Evolutionary conservation across 345 rosid genomes (phyloP).

Genomic region (Dovyalis caffra): DNA sequence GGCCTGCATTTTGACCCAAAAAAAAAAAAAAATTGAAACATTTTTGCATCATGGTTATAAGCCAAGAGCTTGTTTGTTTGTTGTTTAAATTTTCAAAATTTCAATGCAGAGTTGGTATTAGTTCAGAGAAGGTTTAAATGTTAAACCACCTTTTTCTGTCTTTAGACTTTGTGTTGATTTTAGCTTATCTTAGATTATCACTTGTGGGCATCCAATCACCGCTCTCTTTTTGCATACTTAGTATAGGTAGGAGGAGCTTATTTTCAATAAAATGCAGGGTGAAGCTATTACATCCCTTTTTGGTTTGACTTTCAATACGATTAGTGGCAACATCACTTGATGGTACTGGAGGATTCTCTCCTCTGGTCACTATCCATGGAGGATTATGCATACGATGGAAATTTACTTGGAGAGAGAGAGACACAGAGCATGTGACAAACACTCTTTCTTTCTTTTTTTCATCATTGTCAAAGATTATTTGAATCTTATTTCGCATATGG

Average conservation of each 20-base stretch:
- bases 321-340: constrained; percentile 15
- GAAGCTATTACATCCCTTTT: too few species aligned
- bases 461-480: not conserved
- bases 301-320: not conserved
- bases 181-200: too few species aligned
- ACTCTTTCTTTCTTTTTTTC: not conserved
- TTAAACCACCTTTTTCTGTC: constrained; percentile 5
- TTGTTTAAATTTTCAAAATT: not conserved
- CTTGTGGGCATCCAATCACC: too few species aligned
- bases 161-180: constrained; percentile 1
- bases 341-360: constrained; percentile 2
- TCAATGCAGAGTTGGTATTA: constrained; percentile 22
- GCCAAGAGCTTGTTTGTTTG: not conserved
- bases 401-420: not conserved
- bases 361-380: not conserved
- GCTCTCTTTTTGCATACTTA: too few species aligned
- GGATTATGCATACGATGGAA: not conserved
- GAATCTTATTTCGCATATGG: too few species aligned
- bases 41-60: not conserved
- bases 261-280: too few species aligned
- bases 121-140: constrained; percentile 13
- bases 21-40: not conserved
- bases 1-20: not conserved
- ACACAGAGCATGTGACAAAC: not conserved
- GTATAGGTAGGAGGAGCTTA: too few species aligned